Percentiles rank a stretch among this genome's conserved stretches.
Evolutionary conservation across 768 basidiomycete species (phyloP).

Genomic region (Phylloporus arenicola): DNA sequence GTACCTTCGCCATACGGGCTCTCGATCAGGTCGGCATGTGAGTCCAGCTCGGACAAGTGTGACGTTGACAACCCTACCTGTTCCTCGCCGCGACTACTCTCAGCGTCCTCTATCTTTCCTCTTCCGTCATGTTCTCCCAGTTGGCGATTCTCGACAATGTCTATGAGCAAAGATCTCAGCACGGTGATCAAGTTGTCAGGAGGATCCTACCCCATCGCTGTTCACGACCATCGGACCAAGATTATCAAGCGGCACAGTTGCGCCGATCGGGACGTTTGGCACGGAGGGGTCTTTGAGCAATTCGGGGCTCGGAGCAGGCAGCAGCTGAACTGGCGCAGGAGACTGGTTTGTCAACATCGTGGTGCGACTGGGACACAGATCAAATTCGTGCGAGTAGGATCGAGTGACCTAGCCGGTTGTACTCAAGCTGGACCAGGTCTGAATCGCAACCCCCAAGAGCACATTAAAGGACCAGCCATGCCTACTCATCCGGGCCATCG

Average conservation of each 20-base stretch:
- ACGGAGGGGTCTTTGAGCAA: conserved; percentile 7
- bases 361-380: not conserved
- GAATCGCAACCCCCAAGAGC: conserved; percentile 9
- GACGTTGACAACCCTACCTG: conserved; percentile 26
- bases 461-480: conserved; percentile 10
- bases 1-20: conserved; percentile 7
- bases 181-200: not conserved
- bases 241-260: conserved; percentile 39
- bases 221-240: conserved; percentile 69
- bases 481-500: not conserved
- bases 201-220: conserved; percentile 46
- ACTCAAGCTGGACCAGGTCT: conserved; percentile 1
- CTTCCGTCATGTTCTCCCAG: conserved; percentile 53
- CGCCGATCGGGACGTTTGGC: conserved; percentile 10
- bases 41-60: not conserved
- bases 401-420: too few species aligned
- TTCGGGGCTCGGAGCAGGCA: conserved; percentile 5
- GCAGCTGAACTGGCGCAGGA: conserved; percentile 1
- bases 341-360: conserved; percentile 8
- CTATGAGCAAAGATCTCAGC: conserved; percentile 26
- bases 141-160: conserved; percentile 63
- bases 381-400: too few species aligned
- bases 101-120: conserved; percentile 53
- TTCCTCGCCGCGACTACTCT: conserved; percentile 51
- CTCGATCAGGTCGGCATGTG: not conserved